phyloP scores from a whole-genome alignment of 768 basidiomycete genomes.

The Solioccasus polychromus region DNA sequence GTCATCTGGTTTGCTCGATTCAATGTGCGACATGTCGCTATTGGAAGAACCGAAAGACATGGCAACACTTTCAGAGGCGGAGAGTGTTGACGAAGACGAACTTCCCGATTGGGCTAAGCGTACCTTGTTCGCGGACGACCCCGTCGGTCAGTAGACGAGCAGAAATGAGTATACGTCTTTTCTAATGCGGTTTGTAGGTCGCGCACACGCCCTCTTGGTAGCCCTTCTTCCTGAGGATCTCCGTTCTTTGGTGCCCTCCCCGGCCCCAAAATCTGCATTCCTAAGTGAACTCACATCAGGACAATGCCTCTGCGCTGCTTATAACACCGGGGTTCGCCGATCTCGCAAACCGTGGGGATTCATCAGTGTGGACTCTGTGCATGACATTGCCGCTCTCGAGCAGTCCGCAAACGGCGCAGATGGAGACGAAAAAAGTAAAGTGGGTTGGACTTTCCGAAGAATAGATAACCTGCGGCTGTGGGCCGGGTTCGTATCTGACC shows the following conservation, averaged over 20 bases:
- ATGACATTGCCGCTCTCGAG: conserved; percentile 74
- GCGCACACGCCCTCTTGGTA: conserved; percentile 59
- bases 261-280: conserved; percentile 37
- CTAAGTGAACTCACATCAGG: conserved; percentile 66
- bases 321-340: conserved; percentile 76
- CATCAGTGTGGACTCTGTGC: conserved; percentile 72
- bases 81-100: conserved; percentile 62
- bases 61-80: conserved; percentile 39
- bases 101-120: conserved; percentile 78
- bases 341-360: conserved; percentile 89
- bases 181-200: conserved; percentile 42
- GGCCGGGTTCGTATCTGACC: conserved; percentile 61
- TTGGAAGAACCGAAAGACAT: conserved; percentile 59
- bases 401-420: conserved; percentile 36
- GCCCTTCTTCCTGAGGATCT: conserved; percentile 59
- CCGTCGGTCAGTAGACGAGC: conserved; percentile 49
- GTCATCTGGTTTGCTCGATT: conserved; percentile 52
- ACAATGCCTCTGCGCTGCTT: conserved; percentile 74
- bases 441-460: conserved; percentile 80
- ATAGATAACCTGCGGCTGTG: conserved; percentile 84
- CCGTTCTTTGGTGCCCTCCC: conserved; percentile 36
- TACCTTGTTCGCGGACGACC: conserved; percentile 49
- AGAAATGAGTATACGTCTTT: not conserved
- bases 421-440: conserved; percentile 45
- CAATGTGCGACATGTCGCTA: conserved; percentile 47